These are phyloP conservation scores for Sphenostylis stenocarpa DNA, from an alignment of 306 rosid species.

Conservation along the genomic window DNA sequence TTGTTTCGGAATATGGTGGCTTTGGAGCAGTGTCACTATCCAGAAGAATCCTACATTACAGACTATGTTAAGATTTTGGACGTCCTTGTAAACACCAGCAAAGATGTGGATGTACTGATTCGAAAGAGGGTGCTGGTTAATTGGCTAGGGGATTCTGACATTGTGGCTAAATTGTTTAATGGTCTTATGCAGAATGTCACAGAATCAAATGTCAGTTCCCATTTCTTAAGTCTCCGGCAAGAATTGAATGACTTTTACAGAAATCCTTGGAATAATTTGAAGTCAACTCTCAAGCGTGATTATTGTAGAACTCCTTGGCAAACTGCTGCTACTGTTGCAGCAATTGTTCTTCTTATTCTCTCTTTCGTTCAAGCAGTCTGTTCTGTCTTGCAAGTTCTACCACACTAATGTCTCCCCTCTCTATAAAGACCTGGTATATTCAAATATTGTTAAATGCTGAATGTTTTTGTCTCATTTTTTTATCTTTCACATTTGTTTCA, in stretches of 20 bases:
- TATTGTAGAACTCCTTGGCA: slow-evolving; percentile 35
- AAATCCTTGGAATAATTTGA: slow-evolving; percentile 17
- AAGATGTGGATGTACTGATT: slow-evolving; percentile 40
- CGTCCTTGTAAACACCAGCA: slow-evolving; percentile 26
- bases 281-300: slow-evolving; percentile 35
- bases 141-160: slow-evolving; percentile 25
- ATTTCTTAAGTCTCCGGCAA: not conserved
- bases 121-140: slow-evolving; percentile 6
- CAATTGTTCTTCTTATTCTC: slow-evolving; percentile 13
- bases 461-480: no score
- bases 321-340: slow-evolving; percentile 34
- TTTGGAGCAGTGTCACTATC: slow-evolving; percentile 41
- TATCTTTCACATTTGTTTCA: no score
- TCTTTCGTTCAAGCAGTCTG: slow-evolving; percentile 35
- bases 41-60: not conserved
- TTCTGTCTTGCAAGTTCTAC: slow-evolving; percentile 33
- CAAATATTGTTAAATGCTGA: not conserved
- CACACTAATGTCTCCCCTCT: not conserved
- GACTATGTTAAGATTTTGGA: slow-evolving; percentile 31
- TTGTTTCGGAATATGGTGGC: slow-evolving; percentile 41
- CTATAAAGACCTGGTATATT: not conserved
- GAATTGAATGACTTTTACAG: slow-evolving; percentile 24
- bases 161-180: slow-evolving; percentile 31
- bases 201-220: not conserved
- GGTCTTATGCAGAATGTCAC: slow-evolving; percentile 15